Evolutionary conservation across 495 filamentous ascomycete species (phyloP), one percentile per base, ranked within the genome.

Genomic region (Hyaloscypha bicolor): DNA sequence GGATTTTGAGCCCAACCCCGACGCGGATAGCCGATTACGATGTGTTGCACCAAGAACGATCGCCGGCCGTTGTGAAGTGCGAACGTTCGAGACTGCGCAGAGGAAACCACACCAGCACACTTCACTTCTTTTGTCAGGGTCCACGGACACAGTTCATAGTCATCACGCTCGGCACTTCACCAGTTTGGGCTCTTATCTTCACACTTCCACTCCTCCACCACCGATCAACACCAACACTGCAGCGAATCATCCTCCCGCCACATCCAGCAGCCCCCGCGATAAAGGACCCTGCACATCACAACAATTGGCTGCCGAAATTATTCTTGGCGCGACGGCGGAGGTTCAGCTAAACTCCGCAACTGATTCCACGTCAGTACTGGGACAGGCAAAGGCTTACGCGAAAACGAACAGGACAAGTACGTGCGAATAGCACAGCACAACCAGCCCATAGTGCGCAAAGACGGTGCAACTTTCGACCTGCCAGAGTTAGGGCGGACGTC

Each of bases 341-440:
- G 42, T 48, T 48, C 42, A 48, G 42, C 42, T 48, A 48, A 48
- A 48, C 42, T 48, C 42, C 42, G 42, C 9, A 16, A 48, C 42
- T 4, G 42, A 48, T 48, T 16, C 4, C 42, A 48, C 8, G 42
- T 48, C 42, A 48, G 42, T 25, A 1, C 25, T 2, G 25, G 1
- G 35, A 37, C 35, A 1, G 35, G 35, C 42, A 32, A 32, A 55
- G 63, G 22, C 37, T 32, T 55, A 53, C 2, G 31, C 64, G 64
- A 66, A 60, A 66, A 66, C 64, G 64, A 66, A 55, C 55, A 61
- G 61, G 64, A 60, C 32, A 31, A 60, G 48, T 42, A 55, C 61
- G 39, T 63, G 19, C 29, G 29, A 29, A 29, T 31, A 31, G 25
- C 1, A 21, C 16, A 53, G 22, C 22, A 53, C 51, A 4, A 4